phyloP scores from a whole-genome alignment of 2,329 filamentous ascomycete genomes.

The Sclerotiophoma versabilis region DNA sequence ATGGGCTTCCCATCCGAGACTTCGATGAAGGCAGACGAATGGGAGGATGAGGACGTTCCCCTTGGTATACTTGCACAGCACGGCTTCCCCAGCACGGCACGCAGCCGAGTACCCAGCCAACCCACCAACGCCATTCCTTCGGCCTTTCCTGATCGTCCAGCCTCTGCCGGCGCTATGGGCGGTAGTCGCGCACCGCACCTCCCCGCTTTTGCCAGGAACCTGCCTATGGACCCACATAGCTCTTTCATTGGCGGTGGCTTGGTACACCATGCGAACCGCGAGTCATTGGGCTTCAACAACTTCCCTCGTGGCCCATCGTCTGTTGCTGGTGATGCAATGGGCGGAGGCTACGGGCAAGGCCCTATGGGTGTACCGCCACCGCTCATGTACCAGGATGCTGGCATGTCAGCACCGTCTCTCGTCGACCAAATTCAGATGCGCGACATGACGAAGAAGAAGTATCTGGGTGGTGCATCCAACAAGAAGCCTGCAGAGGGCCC shows the following conservation, averaged over 20 bases:
- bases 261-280: conserved; percentile 42
- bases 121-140: conserved; percentile 43
- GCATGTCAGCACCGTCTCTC: conserved; percentile 40
- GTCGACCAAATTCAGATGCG: conserved; percentile 49
- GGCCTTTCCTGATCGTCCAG: conserved; percentile 46
- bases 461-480: conserved; percentile 44
- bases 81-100: conserved; percentile 43
- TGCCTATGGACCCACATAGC: conserved; percentile 46
- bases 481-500: conserved; percentile 41
- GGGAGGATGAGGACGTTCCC: conserved; percentile 49
- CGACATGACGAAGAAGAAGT: conserved; percentile 47
- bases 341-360: conserved; percentile 20
- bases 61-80: conserved; percentile 49
- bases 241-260: conserved; percentile 46
- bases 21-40: conserved; percentile 46
- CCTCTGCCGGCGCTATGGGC: conserved; percentile 40
- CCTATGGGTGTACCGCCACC: conserved; percentile 24
- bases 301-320: conserved; percentile 44
- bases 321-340: conserved; percentile 42
- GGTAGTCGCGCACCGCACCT: conserved; percentile 31
- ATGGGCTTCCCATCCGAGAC: conserved; percentile 47
- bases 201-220: conserved; percentile 46
- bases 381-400: conserved; percentile 42
- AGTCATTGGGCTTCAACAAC: conserved; percentile 48
- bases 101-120: conserved; percentile 36